Percentiles rank a stretch among this genome's conserved stretches.
phyloP scores from a whole-genome alignment of 345 rosid species.

The Eucalyptus curtisii region DNA sequence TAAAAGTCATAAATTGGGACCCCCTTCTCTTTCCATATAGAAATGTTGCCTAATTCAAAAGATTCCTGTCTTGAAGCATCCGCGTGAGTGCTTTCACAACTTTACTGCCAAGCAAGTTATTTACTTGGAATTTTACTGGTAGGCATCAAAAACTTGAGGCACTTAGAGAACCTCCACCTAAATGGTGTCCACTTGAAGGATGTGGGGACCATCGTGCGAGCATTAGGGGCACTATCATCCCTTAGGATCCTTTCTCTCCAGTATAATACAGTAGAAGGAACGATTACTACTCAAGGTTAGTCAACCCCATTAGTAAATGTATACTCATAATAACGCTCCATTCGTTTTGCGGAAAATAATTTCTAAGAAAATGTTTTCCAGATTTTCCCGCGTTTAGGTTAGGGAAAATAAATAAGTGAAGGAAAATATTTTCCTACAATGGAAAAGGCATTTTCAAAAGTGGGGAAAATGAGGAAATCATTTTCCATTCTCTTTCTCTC shows the following conservation, averaged over 20 bases:
- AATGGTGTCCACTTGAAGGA: not conserved
- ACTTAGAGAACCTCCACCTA: not conserved
- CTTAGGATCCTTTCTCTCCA: not conserved
- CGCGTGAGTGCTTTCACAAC: fast-evolving
- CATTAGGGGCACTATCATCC: not conserved
- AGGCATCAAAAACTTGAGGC: not conserved
- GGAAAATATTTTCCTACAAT: too few relatives aligned
- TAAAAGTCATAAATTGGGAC: too few relatives aligned
- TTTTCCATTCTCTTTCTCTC: too few relatives aligned
- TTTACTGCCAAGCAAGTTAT: not conserved
- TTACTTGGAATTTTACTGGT: not conserved
- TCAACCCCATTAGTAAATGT: not conserved
- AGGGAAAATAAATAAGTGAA: too few relatives aligned
- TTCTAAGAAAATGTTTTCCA: too few relatives aligned
- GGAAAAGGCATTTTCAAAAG: too few relatives aligned
- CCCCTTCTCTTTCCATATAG: too few relatives aligned
- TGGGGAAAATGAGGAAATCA: too few relatives aligned
- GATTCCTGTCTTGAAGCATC: not conserved
- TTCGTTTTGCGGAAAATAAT: too few relatives aligned
- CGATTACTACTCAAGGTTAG: not conserved
- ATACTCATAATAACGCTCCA: fast-evolving
- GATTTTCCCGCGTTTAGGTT: fast-evolving
- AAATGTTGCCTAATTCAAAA: not conserved
- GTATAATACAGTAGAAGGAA: fast-evolving
- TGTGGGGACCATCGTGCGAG: not conserved